Evolutionary conservation across 768 basidiomycete genomes (phyloP).

Genomic region (Hypholoma fasciculare): DNA sequence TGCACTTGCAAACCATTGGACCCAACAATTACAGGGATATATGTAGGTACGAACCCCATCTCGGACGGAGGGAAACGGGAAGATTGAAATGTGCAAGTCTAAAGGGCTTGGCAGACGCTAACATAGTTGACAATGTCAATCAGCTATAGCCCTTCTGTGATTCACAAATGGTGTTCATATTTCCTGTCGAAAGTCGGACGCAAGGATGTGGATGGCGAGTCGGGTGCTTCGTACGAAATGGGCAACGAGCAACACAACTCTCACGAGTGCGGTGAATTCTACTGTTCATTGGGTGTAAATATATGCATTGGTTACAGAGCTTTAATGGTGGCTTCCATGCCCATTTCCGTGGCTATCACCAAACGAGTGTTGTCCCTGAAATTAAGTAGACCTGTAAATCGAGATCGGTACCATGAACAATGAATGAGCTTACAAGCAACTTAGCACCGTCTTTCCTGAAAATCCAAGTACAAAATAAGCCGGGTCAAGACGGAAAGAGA

Average conservation of each 20-base stretch:
- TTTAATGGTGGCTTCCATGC: slow-evolving; percentile 41
- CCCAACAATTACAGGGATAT: no score
- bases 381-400: slow-evolving; percentile 1
- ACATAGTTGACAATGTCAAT: no score
- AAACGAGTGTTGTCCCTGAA: slow-evolving; percentile 54
- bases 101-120: no score
- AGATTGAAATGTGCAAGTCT: background rate
- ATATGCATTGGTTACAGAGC: background rate
- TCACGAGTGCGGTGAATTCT: background rate
- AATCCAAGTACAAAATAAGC: background rate
- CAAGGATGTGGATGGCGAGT: no score
- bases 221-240: no score
- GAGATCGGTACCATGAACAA: background rate
- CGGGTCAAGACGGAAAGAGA: slow-evolving; percentile 2
- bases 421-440: slow-evolving; percentile 51
- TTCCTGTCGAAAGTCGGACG: no score
- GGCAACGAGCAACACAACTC: no score
- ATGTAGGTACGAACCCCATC: no score
- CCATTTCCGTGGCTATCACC: slow-evolving; percentile 28
- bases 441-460: slow-evolving; percentile 76
- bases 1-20: no score
- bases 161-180: no score
- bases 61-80: background rate
- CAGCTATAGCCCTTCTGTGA: no score
- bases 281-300: background rate